Evolutionary conservation across 75 land plant genomes (phyloP), one percentile per base, ranked within the genome.

Genomic region (Ceratopteris richardii): DNA sequence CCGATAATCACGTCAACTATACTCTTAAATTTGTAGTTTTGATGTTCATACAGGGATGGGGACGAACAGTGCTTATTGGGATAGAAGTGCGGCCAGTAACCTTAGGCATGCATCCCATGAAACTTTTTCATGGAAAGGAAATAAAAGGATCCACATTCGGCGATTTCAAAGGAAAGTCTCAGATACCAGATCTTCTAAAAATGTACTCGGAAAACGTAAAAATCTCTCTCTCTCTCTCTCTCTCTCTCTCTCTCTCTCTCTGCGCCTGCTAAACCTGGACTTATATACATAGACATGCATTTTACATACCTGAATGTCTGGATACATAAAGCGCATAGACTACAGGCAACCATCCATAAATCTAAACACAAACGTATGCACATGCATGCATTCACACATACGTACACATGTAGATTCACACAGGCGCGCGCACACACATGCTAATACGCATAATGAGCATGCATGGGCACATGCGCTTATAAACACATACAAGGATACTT

Each of bases 31-130:
- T n/a, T n/a, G n/a, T n/a, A n/a, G n/a, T n/a, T n/a, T n/a, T n/a
- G n/a, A n/a, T n/a, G n/a, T 33, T 33, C 7, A 33, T 58, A 30
- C 65, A 90, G 96, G 96, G 90, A 29, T 80, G 96, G 87, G 96
- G 96, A 21, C 80, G 78, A 53, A 78, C 90, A 20, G 63, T 86
- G 22, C 66, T 86, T 11, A 22, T 78, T n/a, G 90, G 96, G 0
- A 78, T 86, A 31, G 80, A 76, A 31, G 69, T 60, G 61, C 71
- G 75, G 13, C 74, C 68, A 0, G 29, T 73, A 26, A 63, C 66
- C 21, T 13, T 78, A 25, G 56, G 16, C 27, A 40, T 83, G 23
- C 47, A 26, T 21, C 66, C 79, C 16, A 4, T 29, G 29, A 73
- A 79, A 1, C 31, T 84, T n/a, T 67, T 88, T 21, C 33, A 39